These are phyloP conservation scores for Mycena alexandri DNA, from an alignment of 768 basidiomycete species.

Conservation along the genomic window DNA sequence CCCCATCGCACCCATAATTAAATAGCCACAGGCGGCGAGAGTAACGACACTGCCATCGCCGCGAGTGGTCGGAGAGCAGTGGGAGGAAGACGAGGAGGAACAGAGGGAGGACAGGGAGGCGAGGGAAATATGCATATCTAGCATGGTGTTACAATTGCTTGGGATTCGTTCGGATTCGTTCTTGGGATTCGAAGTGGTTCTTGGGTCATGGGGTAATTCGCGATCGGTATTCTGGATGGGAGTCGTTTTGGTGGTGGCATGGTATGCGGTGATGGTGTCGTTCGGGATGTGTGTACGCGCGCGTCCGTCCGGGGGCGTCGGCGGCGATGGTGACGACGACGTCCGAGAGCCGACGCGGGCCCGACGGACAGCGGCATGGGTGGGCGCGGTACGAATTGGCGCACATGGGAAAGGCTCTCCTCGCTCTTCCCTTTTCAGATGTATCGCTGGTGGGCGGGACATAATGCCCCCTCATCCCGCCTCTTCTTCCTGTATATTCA, in stretches of 20 bases:
- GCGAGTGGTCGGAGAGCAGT: not conserved
- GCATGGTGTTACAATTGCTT: constrained; percentile 26
- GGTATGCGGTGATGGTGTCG: not conserved
- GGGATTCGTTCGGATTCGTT: no score
- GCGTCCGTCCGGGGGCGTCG: no score
- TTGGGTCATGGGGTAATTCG: not conserved
- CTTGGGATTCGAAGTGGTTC: constrained; percentile 5
- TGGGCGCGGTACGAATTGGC: not conserved
- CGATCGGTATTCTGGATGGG: not conserved
- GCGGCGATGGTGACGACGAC: no score
- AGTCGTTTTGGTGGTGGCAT: not conserved
- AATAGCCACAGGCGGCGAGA: not conserved
- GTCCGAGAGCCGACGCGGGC: not conserved
- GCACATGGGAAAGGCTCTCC: no score
- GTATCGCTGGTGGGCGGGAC: not conserved
- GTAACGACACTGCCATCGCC: no score
- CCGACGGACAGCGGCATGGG: not conserved
- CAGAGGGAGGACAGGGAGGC: not conserved
- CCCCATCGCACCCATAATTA: not conserved
- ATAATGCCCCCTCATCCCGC: not conserved
- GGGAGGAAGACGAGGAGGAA: not conserved
- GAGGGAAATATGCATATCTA: constrained; percentile 23
- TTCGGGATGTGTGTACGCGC: no score
- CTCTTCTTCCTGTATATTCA: not conserved
- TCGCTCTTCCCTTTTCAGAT: constrained; percentile 4